Evolutionary conservation across 225 moss, liverwort and hornwort genomes (phyloP).

Genomic region (Takakia lepidozioides): DNA sequence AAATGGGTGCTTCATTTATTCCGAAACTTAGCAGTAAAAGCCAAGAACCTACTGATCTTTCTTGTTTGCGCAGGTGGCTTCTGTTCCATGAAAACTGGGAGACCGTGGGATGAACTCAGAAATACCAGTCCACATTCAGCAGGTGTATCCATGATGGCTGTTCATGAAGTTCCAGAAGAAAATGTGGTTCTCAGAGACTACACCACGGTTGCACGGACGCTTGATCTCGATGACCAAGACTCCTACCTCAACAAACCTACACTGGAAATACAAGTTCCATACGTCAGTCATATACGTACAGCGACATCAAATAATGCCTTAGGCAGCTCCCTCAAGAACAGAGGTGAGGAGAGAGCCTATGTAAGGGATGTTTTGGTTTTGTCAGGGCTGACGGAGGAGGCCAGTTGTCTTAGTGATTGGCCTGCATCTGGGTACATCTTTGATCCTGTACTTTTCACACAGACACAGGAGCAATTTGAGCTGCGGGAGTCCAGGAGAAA

Average conservation of each 20-base stretch:
- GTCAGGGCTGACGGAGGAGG: slow-evolving; percentile 29
- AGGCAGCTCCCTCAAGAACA: slow-evolving; percentile 13
- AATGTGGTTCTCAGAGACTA: slow-evolving; percentile 30
- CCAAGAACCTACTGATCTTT: background rate
- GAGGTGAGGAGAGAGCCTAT: slow-evolving; percentile 33
- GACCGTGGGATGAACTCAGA: slow-evolving; percentile 13
- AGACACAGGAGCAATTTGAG: slow-evolving; percentile 33
- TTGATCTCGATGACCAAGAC: slow-evolving; percentile 30
- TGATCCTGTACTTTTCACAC: slow-evolving; percentile 20
- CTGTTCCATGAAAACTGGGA: slow-evolving; percentile 6
- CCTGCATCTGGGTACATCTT: slow-evolving; percentile 17
- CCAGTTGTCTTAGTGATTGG: slow-evolving; percentile 16
- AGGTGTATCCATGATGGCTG: slow-evolving; percentile 18
- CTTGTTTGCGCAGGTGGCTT: slow-evolving; percentile 14
- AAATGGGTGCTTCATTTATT: too few species aligned
- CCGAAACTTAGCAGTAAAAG: too few species aligned
- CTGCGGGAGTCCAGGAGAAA: slow-evolving; percentile 26
- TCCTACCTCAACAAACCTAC: slow-evolving; percentile 32
- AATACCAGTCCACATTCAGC: slow-evolving; percentile 5
- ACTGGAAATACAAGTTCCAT: slow-evolving; percentile 20
- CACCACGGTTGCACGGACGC: slow-evolving; percentile 25
- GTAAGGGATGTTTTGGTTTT: slow-evolving; percentile 29
- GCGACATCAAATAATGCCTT: too few species aligned
- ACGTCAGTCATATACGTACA: too few species aligned
- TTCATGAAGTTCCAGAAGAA: slow-evolving; percentile 5